These are phyloP conservation scores for Pestalotiopsis sp. DNA, from an alignment of 2,329 filamentous ascomycete genomes.

Conservation along the genomic window DNA sequence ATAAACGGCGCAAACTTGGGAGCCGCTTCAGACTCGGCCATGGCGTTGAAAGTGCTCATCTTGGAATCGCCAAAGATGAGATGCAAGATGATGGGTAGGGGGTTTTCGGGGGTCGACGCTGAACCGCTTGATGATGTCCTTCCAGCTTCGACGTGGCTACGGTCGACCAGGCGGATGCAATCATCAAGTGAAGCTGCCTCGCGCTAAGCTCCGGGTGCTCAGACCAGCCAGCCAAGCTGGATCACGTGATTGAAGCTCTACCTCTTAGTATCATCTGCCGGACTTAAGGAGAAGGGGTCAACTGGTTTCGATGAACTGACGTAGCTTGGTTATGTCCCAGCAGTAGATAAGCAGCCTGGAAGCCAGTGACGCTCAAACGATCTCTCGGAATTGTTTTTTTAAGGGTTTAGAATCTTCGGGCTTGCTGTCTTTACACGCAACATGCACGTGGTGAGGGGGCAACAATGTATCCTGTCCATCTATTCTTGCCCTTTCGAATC, in stretches of 20 bases:
- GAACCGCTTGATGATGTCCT: constrained; percentile 1
- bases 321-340: background rate
- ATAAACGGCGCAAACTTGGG: constrained; percentile 88
- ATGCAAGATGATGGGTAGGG: background rate
- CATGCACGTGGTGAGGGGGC: too few relatives aligned
- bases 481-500: too few relatives aligned
- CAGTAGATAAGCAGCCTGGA: background rate
- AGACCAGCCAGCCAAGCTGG: background rate
- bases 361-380: background rate
- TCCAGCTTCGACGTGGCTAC: background rate
- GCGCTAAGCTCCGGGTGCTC: constrained; percentile 1
- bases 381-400: background rate
- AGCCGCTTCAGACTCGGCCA: constrained; percentile 61
- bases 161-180: background rate
- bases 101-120: background rate
- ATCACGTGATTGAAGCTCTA: background rate
- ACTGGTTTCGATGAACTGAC: background rate
- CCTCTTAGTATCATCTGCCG: background rate
- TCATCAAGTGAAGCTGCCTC: constrained; percentile 12
- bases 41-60: constrained; percentile 30
- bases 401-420: too few relatives aligned
- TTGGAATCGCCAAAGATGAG: background rate
- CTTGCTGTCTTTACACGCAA: too few relatives aligned
- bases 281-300: background rate
- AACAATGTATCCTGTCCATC: too few relatives aligned